Base-by-base conservation (phyloP, 148 eudicot genomes). In the Beta vulgaris region DNA sequence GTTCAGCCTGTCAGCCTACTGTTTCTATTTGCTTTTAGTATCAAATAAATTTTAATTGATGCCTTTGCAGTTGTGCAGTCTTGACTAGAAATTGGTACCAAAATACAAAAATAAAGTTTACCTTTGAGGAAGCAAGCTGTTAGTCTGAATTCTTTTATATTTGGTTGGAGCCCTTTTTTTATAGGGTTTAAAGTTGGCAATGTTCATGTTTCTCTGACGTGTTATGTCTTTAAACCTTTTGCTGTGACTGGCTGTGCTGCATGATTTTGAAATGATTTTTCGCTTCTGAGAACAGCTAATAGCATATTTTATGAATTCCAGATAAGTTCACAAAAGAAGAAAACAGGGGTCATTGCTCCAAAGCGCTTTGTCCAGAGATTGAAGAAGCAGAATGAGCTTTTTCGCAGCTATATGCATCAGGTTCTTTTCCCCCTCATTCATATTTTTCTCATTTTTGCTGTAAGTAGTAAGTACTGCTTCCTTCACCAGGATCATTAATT, bases 391-490 rank as follows among this genome's bases (percentile, higher is more conserved):
- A 88, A 88, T 71, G 92, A 88, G 83, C 86, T 88, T 71, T 88
- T 85, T 73, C 86, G 92, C 32, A 84, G 92, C 71, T 86, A 86
- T 73, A 88, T 88, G 92, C 92, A 88, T 65, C 92, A 88, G 92
- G 92, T 88, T 51, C 25, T 35, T 36, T 11, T 35, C 32, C 28
- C 26, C 29, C 32, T 26, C 23, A 28, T 36, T 43, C 19, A 37
- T 35, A 49, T 32, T 64, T n/a, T 32, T 48, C 29, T 71, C 36
- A 46, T 75, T 55, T 28, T 21, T 66, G 60, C 68, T 64, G 25
- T 23, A 35, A 35, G 42, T 25, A 60, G 25, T 23, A 35, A 35
- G 42, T 25, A 60, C 19, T 53, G 51, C 42, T 69, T 39, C 23
- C 12, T 3, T 35, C 61, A 58, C 53, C 32, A 23, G 44, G 21